Percentiles rank a stretch among this genome's conserved stretches.
Evolutionary conservation across 2,329 filamentous ascomycete species (phyloP).

Genomic region (Basipetospora chlamydospora): DNA sequence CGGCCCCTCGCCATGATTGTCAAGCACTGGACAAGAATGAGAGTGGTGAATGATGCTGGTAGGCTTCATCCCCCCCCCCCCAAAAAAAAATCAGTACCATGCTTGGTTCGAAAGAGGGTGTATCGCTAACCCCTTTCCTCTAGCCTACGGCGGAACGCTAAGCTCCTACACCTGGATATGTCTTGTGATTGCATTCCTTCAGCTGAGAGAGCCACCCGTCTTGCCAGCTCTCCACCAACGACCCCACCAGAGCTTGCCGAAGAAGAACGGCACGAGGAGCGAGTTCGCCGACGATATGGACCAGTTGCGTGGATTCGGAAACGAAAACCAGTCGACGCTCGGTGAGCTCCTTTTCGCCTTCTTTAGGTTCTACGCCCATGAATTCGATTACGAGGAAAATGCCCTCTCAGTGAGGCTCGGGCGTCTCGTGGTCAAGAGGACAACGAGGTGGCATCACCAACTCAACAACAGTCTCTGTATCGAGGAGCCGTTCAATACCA

Average conservation of each 20-base stretch:
- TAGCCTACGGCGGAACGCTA: slow-evolving; percentile 82
- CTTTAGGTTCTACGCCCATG: slow-evolving; percentile 87
- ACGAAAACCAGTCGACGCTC: slow-evolving; percentile 64
- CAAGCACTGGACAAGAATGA: slow-evolving; percentile 90
- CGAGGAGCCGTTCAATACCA: slow-evolving; percentile 88
- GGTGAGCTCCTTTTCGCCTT: slow-evolving; percentile 89
- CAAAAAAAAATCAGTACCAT: no score
- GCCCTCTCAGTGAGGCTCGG: slow-evolving; percentile 79
- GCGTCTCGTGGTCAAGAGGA: slow-evolving; percentile 60
- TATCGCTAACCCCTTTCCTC: slow-evolving; percentile 11
- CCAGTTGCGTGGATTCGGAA: slow-evolving; percentile 58
- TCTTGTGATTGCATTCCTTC: slow-evolving; percentile 90
- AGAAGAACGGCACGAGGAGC: slow-evolving; percentile 49
- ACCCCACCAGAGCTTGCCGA: slow-evolving; percentile 41
- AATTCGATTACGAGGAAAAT: slow-evolving; percentile 75
- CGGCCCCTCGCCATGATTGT: slow-evolving; percentile 89
- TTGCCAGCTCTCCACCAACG: slow-evolving; percentile 73
- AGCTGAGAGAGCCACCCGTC: slow-evolving; percentile 71
- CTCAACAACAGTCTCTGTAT: slow-evolving; percentile 80
- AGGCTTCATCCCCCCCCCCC: slow-evolving; percentile 22
- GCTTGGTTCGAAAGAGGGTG: no score
- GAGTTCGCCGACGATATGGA: slow-evolving; percentile 80
- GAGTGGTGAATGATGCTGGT: slow-evolving; percentile 95
- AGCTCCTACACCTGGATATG: slow-evolving; percentile 99
- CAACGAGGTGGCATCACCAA: slow-evolving; percentile 75